Evolutionary conservation across 192 early-diverging fungal genomes (phyloP).

Genomic region (Martensiomyces pterosporus): DNA sequence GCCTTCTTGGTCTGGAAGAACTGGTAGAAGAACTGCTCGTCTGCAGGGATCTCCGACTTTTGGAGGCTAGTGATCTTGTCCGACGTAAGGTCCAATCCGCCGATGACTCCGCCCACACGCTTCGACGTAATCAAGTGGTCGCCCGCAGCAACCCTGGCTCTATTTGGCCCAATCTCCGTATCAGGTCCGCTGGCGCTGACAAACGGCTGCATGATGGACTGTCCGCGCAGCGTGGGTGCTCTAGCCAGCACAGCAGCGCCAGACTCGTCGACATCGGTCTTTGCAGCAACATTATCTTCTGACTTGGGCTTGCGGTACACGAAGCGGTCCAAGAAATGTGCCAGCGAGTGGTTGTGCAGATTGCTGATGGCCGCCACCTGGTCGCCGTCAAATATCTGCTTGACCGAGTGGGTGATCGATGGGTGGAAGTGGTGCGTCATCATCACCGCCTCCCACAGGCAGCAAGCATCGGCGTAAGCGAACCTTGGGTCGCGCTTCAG

Average conservation of each 20-base stretch:
- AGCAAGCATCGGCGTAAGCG: slow-evolving; percentile 72
- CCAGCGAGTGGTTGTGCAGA: slow-evolving; percentile 83
- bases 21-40: slow-evolving; percentile 44
- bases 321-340: slow-evolving; percentile 93
- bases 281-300: slow-evolving; percentile 59
- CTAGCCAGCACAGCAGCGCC: slow-evolving; percentile 8
- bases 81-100: slow-evolving; percentile 34
- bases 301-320: slow-evolving; percentile 93
- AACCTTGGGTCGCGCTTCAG: slow-evolving; percentile 84
- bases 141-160: slow-evolving; percentile 21
- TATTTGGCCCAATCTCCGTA: slow-evolving; percentile 11
- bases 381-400: slow-evolving; percentile 64
- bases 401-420: slow-evolving; percentile 78
- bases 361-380: slow-evolving; percentile 64
- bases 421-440: slow-evolving; percentile 89
- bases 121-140: slow-evolving; percentile 63
- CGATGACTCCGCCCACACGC: slow-evolving; percentile 61
- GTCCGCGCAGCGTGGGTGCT: slow-evolving; percentile 25
- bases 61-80: slow-evolving; percentile 35
- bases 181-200: slow-evolving; percentile 28
- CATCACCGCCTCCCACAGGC: slow-evolving; percentile 87
- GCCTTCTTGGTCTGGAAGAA: slow-evolving; percentile 42
- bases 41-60: slow-evolving; percentile 22
- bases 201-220: slow-evolving; percentile 53
- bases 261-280: slow-evolving; percentile 6